A percentile compares a stretch with the other conserved stretches of the same genome.
Evolutionary conservation across 2,329 filamentous ascomycete genomes (phyloP).

Genomic region (Ophiostoma himal-ulmi): DNA sequence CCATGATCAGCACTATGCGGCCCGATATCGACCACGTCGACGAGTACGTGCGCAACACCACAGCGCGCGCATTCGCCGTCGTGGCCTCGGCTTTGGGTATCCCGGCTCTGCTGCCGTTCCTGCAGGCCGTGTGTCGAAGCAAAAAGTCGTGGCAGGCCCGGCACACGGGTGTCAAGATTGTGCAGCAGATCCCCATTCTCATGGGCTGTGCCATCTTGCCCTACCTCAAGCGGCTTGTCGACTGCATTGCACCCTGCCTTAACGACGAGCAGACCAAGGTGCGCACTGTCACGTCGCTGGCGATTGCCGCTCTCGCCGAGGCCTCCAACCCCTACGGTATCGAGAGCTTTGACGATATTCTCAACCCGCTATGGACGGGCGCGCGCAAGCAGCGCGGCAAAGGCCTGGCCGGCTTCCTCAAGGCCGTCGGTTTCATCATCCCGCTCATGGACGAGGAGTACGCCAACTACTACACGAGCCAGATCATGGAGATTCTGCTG

Average conservation of each 20-base stretch:
- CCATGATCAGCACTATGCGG: slow-evolving; percentile 99
- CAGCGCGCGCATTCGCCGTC: slow-evolving; percentile 91
- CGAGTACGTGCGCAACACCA: slow-evolving; percentile 97
- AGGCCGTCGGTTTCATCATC: slow-evolving; percentile 96
- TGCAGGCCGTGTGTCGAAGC: slow-evolving; percentile 90
- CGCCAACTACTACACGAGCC: slow-evolving; percentile 96
- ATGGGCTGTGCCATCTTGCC: slow-evolving; percentile 97
- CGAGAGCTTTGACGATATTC: slow-evolving; percentile 95
- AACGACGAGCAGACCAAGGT: slow-evolving; percentile 99
- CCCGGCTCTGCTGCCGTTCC: slow-evolving; percentile 86
- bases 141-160: slow-evolving; percentile 99
- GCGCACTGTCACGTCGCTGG: slow-evolving; percentile 88
- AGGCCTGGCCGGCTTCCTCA: slow-evolving; percentile 89
- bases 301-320: slow-evolving; percentile 90
- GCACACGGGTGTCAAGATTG: slow-evolving; percentile 97
- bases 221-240: slow-evolving; percentile 90
- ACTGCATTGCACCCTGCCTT: slow-evolving; percentile 91
- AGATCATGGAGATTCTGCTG: slow-evolving; percentile 97
- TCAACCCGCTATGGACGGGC: slow-evolving; percentile 95
- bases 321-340: slow-evolving; percentile 98
- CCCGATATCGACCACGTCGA: slow-evolving; percentile 98
- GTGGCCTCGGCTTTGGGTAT: slow-evolving; percentile 95
- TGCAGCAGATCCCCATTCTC: slow-evolving; percentile 95
- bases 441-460: slow-evolving; percentile 99
- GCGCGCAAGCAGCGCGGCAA: slow-evolving; percentile 95